These are phyloP conservation scores for Vitis rupestris DNA, from an alignment of 164 flowering plant species.

Conservation along the genomic window DNA sequence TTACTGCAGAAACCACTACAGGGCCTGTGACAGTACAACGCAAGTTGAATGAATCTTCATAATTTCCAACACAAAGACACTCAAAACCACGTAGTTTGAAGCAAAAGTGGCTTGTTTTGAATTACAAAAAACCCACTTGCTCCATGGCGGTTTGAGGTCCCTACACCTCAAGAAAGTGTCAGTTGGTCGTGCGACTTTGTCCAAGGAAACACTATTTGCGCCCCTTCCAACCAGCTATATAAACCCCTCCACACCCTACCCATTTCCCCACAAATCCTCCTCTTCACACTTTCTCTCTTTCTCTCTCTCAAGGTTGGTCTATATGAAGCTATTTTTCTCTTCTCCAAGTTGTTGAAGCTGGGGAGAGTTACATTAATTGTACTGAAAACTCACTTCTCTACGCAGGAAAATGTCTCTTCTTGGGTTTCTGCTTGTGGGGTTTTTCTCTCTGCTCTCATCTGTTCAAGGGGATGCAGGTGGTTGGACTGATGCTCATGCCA, in stretches of 20 bases:
- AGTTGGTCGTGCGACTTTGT: conserved; percentile 7
- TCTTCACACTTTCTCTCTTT: background rate
- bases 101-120: background rate
- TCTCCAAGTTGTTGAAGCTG: no score
- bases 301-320: no score
- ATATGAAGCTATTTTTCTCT: no score
- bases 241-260: conserved; percentile 1
- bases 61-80: background rate
- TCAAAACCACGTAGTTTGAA: conserved; percentile 18
- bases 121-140: background rate
- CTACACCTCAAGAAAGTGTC: conserved; percentile 12
- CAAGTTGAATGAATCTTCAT: background rate
- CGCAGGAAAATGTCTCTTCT: conserved; percentile 18
- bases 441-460: conserved; percentile 14
- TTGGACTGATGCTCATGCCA: conserved; percentile 44
- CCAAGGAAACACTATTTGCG: background rate
- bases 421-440: conserved; percentile 22
- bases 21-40: background rate
- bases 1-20: background rate
- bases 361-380: no score
- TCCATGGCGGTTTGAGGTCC: conserved; percentile 19
- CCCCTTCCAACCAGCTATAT: conserved; percentile 3
- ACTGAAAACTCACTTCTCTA: background rate
- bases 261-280: background rate
- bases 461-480: conserved; percentile 26